Evolutionary conservation across 2,329 filamentous ascomycete genomes (phyloP), one percentile per base, ranked within the genome.

Genomic region (Volutella citrinella): DNA sequence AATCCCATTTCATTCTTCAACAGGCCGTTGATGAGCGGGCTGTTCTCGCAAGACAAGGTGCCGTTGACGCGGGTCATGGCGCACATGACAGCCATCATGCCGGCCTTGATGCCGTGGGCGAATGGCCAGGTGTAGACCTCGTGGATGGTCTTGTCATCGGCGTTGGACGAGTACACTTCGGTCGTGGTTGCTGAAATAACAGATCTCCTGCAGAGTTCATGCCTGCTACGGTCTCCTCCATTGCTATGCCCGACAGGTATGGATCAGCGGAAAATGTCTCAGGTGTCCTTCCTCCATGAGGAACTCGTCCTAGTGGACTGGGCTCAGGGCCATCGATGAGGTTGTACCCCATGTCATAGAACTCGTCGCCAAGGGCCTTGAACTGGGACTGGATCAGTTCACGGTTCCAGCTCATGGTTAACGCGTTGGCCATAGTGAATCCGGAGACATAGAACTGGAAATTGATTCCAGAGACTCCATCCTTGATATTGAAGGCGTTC

Each of bases 241-340:
- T 82, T 9, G 84, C 87, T 30, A 93, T 70, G 12, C 83, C 89
- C 59, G 90, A 84, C 0, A 95, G 70, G 30, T 93, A 88, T 0
- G 89, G 88, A 55, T 95, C 89, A 0, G 84, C 70, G 2, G 87
- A 87, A 51, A 94, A 95, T 0, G 85, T 87, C 61, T 95, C 89
- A 87, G 88, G 95, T 51, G 90, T 93, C 27, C 89, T 74, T 4
- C 89, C 89, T 19, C 87, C 88, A 9, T 19, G 24, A n/a, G 32
- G 32, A 15, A 21, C 19, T 17, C 37, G 30, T 5, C 38, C 34
- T 6, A 40, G 24, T 6, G 34, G 29, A 5, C 34, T 30, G 18
- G 28, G 30, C 12, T 32, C 30, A 3, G 30, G 30, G 5, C 30
- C 30, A 9, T 32, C 30, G 11, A 32, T 32, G 8, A 32, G n/a